Evolutionary conservation across 176 grass and related monocot genomes (phyloP), one percentile per base, ranked within the genome.

Genomic region (Panicum miliaceum): DNA sequence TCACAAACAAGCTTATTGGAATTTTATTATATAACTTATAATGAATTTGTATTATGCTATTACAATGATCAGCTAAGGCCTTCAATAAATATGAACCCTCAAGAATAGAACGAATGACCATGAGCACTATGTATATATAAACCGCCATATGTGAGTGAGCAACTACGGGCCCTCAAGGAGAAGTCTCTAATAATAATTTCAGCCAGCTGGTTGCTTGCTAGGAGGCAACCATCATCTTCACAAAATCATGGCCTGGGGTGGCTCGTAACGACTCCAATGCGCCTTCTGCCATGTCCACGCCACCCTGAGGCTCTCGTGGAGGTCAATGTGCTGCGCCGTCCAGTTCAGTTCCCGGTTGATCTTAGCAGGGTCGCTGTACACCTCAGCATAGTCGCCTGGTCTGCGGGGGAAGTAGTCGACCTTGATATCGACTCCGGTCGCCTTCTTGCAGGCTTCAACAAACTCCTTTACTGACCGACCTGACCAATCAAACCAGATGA

Each of bases 401-500:
- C 94, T 81, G 47, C 94, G 92, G 1, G 87, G 22, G 63, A 91
- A 94, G 90, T 92, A 94, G 38, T 92, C 90, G 0, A 94, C 82
- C 87, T 94, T 97, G 79, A 94, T 97, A 62, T 91, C 86, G 27
- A 85, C 85, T 50, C 90, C 90, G 4, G 94, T 94, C 40, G 94
- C 94, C 69, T 87, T 86, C 84, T 94, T 97, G 90, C 94, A 97
- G 32, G 94, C 94, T 43, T 94, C 90, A 1, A 97, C 94, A 77
- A 97, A 97, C 85, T 97, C 94, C 69, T 91, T 97, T 64, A 97
- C 94, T 59, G 94, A 97, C 68, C 92, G 84, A 61, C 94, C 94
- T 97, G 76, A 54, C 12, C 18, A 68, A 27, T 8, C 8, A 60
- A 59, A 46, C 6, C 10, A 11, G 43, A 64, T 1, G 1, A n/a